These are phyloP conservation scores for Phytophthora idaei DNA, from an alignment of 352 stramenopile species.

Conservation along the genomic window DNA sequence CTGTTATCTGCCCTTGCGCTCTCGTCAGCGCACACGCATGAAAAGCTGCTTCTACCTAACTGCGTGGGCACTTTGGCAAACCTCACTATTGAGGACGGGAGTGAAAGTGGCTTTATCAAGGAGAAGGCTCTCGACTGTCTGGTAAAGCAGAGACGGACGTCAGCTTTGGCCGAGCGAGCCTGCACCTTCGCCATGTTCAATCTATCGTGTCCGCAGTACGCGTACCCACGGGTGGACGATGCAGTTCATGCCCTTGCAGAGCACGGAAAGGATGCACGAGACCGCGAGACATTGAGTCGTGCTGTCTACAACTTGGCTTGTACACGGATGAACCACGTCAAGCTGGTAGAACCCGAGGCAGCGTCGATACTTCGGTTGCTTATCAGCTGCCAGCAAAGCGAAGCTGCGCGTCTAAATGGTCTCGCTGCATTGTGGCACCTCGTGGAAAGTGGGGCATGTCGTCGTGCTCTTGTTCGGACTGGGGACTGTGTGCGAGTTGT, in stretches of 20 bases:
- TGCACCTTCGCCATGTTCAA: slow-evolving; percentile 71
- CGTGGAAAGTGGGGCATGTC: slow-evolving; percentile 54
- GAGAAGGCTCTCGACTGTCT: slow-evolving; percentile 75
- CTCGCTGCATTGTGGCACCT: slow-evolving; percentile 61
- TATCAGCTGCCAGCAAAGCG: slow-evolving; percentile 26
- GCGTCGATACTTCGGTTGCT: slow-evolving; percentile 45
- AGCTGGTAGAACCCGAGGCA: slow-evolving; percentile 65
- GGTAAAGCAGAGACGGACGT: slow-evolving; percentile 53
- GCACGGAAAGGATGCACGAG: slow-evolving; percentile 42
- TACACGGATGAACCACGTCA: slow-evolving; percentile 65
- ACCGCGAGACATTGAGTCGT: slow-evolving; percentile 54
- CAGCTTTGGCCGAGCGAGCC: slow-evolving; percentile 40
- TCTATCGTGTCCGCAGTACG: slow-evolving; percentile 65
- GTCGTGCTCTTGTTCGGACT: slow-evolving; percentile 47
- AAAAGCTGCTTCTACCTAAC: slow-evolving; percentile 45
- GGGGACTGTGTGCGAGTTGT: slow-evolving; percentile 52
- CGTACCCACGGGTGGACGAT: slow-evolving; percentile 71
- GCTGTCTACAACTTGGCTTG: slow-evolving; percentile 75
- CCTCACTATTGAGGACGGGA: slow-evolving; percentile 74
- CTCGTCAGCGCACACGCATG: slow-evolving; percentile 31
- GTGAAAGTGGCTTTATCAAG: slow-evolving; percentile 70
- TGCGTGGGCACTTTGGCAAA: slow-evolving; percentile 68
- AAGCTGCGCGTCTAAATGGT: slow-evolving; percentile 48
- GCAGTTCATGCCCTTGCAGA: slow-evolving; percentile 68
- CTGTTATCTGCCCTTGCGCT: slow-evolving; percentile 44